phyloP scores from a whole-genome alignment of 1,139 yeast genomes.

The Blastobotrys ciferrii region DNA sequence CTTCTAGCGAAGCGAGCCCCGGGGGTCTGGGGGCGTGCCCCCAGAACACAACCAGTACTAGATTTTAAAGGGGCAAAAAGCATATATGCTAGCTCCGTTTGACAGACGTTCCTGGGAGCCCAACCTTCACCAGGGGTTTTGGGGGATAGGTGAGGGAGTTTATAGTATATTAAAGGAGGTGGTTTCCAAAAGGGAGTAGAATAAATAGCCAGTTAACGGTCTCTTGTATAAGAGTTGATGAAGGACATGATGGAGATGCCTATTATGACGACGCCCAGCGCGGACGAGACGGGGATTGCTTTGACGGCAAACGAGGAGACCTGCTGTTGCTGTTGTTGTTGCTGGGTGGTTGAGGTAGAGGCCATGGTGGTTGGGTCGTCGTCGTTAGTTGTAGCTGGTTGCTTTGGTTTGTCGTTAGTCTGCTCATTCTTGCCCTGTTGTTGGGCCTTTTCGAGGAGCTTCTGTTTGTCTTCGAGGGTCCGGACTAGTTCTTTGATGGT shows the following conservation, averaged over 20 bases:
- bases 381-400: conserved; percentile 1
- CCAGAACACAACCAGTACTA: no score
- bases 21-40: no score
- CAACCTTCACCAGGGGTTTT: no score
- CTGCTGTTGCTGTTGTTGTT: neutral
- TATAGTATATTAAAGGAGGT: neutral
- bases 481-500: conserved; percentile 24
- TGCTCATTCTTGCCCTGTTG: neutral
- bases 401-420: neutral
- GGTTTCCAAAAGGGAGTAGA: neutral
- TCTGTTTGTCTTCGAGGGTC: conserved; percentile 18
- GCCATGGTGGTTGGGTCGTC: neutral
- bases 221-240: conserved; percentile 27
- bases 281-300: conserved; percentile 26
- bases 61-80: no score
- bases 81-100: no score
- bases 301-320: conserved; percentile 8
- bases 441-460: conserved; percentile 17
- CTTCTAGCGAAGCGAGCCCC: no score
- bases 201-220: conserved; percentile 11
- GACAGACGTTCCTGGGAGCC: no score
- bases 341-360: neutral
- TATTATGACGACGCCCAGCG: conserved; percentile 30
- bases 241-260: conserved; percentile 30
- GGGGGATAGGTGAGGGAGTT: no score